Percentiles rank a stretch among this genome's conserved stretches.
Evolutionary conservation across 345 rosid genomes (phyloP).

Genomic region (Dovyalis caffra): DNA sequence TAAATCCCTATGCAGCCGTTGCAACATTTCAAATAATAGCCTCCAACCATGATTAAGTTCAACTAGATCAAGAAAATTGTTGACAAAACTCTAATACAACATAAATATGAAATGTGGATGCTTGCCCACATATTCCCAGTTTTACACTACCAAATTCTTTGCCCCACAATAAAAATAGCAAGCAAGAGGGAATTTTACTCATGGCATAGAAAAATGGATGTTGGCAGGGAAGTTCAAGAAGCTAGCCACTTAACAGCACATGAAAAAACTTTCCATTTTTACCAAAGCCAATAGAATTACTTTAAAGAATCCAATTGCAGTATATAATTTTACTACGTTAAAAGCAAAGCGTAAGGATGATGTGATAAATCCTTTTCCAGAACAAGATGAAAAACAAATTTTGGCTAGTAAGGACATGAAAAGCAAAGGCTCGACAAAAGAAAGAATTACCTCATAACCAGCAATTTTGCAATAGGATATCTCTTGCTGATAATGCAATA

Average conservation of each 20-base stretch:
- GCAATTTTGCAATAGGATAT: conserved; percentile 56
- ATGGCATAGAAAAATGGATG: no score
- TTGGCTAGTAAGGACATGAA: background rate
- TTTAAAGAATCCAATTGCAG: background rate
- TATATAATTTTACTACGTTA: background rate
- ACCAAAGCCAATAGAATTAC: background rate
- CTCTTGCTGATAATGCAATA: conserved; percentile 51
- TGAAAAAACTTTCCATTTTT: background rate
- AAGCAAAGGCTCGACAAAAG: conserved; percentile 11
- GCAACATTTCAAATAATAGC: background rate
- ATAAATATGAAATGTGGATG: no score
- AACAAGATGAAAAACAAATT: background rate
- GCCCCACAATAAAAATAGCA: no score
- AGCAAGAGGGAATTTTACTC: no score
- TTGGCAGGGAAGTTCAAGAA: no score
- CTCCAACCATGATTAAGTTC: no score
- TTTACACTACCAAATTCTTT: no score
- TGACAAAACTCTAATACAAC: no score
- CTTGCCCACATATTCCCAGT: no score
- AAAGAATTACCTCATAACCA: conserved; percentile 52
- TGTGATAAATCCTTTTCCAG: background rate
- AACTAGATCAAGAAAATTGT: no score
- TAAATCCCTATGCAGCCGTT: no score
- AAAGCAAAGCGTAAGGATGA: background rate
- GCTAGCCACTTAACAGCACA: no score